phyloP scores from a whole-genome alignment of 2,329 filamentous ascomycete genomes.

The Talaromyces amestolkiae region DNA sequence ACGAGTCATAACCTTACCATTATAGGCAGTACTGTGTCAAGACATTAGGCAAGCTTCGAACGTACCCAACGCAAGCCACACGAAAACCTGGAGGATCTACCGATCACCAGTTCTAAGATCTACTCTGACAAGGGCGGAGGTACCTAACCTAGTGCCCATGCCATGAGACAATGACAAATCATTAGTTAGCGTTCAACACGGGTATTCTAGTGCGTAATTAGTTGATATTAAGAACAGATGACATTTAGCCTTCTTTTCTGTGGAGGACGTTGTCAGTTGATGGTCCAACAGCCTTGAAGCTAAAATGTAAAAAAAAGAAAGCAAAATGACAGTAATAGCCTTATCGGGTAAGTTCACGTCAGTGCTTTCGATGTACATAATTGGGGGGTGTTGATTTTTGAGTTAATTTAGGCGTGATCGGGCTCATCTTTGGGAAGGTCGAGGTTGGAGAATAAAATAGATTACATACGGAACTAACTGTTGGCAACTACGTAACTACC shows the following conservation, averaged over 20 bases:
- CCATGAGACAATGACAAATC: background rate
- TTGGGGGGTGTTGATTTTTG: background rate
- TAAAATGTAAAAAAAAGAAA: background rate
- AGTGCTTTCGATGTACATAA: background rate
- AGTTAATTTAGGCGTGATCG: conserved; percentile 1
- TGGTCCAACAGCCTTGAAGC: background rate
- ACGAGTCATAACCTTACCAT: background rate
- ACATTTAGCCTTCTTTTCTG: background rate
- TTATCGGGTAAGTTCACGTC: background rate
- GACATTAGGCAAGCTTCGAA: background rate
- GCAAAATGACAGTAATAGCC: conserved; percentile 13
- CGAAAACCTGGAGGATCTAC: background rate
- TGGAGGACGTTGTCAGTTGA: background rate
- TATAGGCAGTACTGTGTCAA: background rate
- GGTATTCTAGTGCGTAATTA: background rate
- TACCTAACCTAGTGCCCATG: background rate
- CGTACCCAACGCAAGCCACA: background rate
- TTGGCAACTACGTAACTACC: no score
- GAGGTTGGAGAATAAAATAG: background rate
- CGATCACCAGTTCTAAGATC: background rate
- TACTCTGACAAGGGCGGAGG: background rate
- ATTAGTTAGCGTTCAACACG: background rate
- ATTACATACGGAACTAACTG: background rate
- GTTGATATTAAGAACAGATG: background rate
- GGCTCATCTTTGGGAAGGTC: background rate